Base-by-base conservation (phyloP, 257 asterid genomes). In the Craterostigma plantagineum region DNA sequence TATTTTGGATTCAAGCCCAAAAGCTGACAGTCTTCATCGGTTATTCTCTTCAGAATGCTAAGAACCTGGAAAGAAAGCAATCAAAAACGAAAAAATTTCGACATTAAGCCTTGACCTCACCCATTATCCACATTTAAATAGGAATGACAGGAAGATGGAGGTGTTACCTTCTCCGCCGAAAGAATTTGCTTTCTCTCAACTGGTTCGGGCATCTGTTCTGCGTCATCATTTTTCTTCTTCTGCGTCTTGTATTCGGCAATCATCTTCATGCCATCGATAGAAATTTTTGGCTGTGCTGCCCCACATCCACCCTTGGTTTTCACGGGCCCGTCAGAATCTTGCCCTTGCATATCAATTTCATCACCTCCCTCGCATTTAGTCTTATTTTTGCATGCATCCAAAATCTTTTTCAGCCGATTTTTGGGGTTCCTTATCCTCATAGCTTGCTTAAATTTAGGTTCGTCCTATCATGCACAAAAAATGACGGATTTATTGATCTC, bases 251-350 rank as follows among this genome's bases (percentile, higher is more conserved):
- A 87, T 65, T 82, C 98, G 18, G 98, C 95, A 55, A 79, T 78
- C 92, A 90, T 79, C 64, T 90, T 90, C 95, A 90, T 83, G 16
- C 99, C 99, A 64, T 90, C 99, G 53, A 90, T 79, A 59, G 79
- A 63, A 57, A 90, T 73, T 57, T 77, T 90, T 3, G 99, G 99
- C 62, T 90, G 95, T 66, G 74, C 91, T 46, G 99, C 86, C 62
- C 99, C 99, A 61, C 99, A 90, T 49, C 95, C 99, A 58, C 95
- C 95, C 55, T 79, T 66, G 51, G 59, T 90, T 76, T 72, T 79
- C 50, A 62, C 60, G 6, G 92, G 91, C 63, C 73, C 92, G 7
- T 81, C 99, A 48, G 91, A 4, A 58, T 75, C 92, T 48, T 75
- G 92, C 40, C 73, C 69, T 45, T 68, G 86, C 54, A 47, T 70